These are phyloP conservation scores for Actinomucor elegans DNA, from an alignment of 371 early-diverging fungal species.

Conservation along the genomic window DNA sequence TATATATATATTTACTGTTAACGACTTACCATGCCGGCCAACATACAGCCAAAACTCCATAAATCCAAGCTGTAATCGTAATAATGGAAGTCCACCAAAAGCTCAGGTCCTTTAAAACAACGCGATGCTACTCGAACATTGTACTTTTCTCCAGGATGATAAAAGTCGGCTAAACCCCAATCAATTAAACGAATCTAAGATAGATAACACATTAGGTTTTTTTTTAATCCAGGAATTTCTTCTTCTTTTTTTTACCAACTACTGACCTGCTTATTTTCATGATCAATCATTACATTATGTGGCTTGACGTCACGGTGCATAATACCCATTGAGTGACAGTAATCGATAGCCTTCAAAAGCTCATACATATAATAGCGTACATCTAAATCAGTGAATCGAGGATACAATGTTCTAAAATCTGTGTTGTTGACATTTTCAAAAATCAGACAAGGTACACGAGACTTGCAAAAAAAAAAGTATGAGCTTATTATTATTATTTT, in stretches of 20 bases:
- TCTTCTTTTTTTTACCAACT: background rate
- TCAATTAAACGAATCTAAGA: constrained; percentile 94
- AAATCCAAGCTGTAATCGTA: constrained; percentile 99
- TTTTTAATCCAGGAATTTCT: too few species aligned
- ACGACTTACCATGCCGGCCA: constrained; percentile 94
- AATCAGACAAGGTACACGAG: constrained; percentile 94
- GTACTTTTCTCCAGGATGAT: constrained; percentile 96
- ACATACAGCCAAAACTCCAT: constrained; percentile 99
- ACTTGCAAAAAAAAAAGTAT: constrained; percentile 34
- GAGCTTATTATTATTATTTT: background rate
- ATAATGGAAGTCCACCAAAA: constrained; percentile 96
- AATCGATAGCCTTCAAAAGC: constrained; percentile 95
- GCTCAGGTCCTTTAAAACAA: constrained; percentile 99
- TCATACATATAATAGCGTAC: constrained; percentile 97
- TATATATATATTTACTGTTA: too few species aligned
- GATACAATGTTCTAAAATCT: constrained; percentile 77
- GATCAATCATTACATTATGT: constrained; percentile 99
- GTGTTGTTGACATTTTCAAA: constrained; percentile 94
- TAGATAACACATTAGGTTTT: too few species aligned
- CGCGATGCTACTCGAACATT: constrained; percentile 99
- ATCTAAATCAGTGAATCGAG: constrained; percentile 88
- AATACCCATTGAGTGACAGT: constrained; percentile 98
- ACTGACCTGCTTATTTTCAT: constrained; percentile 84
- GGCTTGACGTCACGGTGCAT: constrained; percentile 99
- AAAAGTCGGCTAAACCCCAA: constrained; percentile 99